Conservation (phyloP, 1,284 basidiomycete genomes). For the Leccinum fallax region DNA sequence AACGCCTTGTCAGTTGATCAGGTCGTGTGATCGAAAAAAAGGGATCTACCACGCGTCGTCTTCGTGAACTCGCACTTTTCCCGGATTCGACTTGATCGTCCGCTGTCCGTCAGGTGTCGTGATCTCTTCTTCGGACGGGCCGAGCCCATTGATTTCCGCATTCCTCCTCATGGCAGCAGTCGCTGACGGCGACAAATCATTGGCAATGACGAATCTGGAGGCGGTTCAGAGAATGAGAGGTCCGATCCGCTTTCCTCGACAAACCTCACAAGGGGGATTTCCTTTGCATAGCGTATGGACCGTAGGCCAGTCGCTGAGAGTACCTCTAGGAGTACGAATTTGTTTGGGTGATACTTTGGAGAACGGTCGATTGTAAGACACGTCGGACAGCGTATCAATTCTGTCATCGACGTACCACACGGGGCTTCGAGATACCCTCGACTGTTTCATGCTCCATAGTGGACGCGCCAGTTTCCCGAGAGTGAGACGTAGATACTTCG, state of each 20-base stretch:
- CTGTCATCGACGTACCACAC: slow-evolving; percentile 24
- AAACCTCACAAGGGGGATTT: slow-evolving; percentile 90
- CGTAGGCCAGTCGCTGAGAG: slow-evolving; percentile 95
- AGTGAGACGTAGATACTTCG: not conserved
- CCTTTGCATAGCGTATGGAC: slow-evolving; percentile 96
- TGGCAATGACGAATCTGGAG: slow-evolving; percentile 82
- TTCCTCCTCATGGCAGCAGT: slow-evolving; percentile 89
- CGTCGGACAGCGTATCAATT: not conserved
- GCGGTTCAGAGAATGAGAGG: slow-evolving; percentile 7
- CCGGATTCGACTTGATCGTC: slow-evolving; percentile 31
- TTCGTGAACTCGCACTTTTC: slow-evolving; percentile 82
- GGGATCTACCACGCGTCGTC: slow-evolving; percentile 86
- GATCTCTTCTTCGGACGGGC: slow-evolving; percentile 36
- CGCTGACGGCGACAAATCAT: slow-evolving; percentile 87
- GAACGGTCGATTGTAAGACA: slow-evolving; percentile 3
- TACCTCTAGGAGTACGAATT: slow-evolving; percentile 89
- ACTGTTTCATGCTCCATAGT: slow-evolving; percentile 4
- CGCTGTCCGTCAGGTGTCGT: slow-evolving; percentile 21
- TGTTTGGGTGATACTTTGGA: slow-evolving; percentile 56
- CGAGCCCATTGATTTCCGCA: slow-evolving; percentile 85
- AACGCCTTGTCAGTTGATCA: not conserved
- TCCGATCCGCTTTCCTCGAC: slow-evolving; percentile 6
- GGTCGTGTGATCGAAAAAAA: not conserved
- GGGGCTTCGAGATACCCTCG: slow-evolving; percentile 16
- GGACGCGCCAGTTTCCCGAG: not conserved